A percentile compares a stretch with the other conserved stretches of the same genome.
phyloP scores from a whole-genome alignment of 345 rosid species.

The Brassica incana region DNA sequence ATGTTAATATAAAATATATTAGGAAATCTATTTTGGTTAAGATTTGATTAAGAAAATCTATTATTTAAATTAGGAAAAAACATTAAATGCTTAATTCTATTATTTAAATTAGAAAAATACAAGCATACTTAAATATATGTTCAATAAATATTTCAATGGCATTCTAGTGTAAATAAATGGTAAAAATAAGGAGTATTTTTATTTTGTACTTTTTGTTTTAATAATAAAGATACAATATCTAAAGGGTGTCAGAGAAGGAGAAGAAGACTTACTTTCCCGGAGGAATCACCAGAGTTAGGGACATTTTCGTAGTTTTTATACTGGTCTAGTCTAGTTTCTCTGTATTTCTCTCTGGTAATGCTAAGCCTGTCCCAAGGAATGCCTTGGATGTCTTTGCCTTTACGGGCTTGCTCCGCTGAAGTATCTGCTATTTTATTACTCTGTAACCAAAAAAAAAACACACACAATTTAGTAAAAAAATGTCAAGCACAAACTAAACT shows the following conservation, averaged over 20 bases:
- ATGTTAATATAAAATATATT: too few species aligned
- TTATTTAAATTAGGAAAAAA: too few species aligned
- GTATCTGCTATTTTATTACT: background rate
- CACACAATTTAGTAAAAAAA: background rate
- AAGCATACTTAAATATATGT: too few species aligned
- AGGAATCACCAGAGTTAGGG: constrained; percentile 60
- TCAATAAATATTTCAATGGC: too few species aligned
- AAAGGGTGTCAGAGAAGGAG: background rate
- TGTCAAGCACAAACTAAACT: background rate
- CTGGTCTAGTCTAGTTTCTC: background rate
- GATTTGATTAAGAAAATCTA: too few species aligned
- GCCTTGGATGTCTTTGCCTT: background rate
- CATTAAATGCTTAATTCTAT: too few species aligned
- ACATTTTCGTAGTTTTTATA: constrained; percentile 50
- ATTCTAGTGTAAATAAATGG: too few species aligned
- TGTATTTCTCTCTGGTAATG: background rate
- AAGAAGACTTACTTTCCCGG: constrained; percentile 50
- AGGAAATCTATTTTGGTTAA: too few species aligned
- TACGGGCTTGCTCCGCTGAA: background rate
- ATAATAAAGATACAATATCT: background rate
- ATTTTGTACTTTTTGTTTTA: too few species aligned
- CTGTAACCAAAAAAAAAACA: background rate
- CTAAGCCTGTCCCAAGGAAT: background rate
- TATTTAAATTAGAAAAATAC: too few species aligned
- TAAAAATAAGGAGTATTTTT: too few species aligned